A percentile compares a stretch with the other conserved stretches of the same genome.
Evolutionary conservation across 2,329 filamentous ascomycete genomes (phyloP).

Genomic region (Tolypocladium paradoxum): DNA sequence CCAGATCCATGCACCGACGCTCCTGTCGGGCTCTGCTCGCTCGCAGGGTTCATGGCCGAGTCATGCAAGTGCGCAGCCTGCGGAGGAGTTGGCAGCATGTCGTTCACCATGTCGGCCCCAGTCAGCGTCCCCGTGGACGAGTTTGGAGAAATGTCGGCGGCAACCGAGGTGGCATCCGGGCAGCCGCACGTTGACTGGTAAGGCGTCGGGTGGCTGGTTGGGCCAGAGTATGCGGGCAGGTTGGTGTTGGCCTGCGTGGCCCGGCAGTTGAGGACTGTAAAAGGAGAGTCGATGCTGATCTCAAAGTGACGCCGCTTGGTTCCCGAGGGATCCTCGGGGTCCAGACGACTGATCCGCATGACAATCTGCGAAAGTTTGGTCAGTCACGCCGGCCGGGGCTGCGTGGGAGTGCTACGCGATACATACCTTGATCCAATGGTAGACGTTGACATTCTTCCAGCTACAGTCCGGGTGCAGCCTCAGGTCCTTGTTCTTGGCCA

Average conservation of each 20-base stretch:
- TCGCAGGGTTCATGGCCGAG: constrained; percentile 19
- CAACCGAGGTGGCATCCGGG: constrained; percentile 36
- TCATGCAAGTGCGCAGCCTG: constrained; percentile 44
- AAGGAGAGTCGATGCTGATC: constrained; percentile 91
- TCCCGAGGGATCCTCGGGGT: constrained; percentile 60
- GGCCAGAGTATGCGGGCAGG: constrained; percentile 62
- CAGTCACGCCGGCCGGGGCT: background rate
- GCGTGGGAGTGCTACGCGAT: background rate
- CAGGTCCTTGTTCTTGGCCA: constrained; percentile 58
- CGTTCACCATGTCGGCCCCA: constrained; percentile 22
- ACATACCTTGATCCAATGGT: constrained; percentile 87
- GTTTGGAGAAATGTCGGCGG: constrained; percentile 56
- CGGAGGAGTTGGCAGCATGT: constrained; percentile 35
- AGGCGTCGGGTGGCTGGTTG: constrained; percentile 36
- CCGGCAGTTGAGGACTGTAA: constrained; percentile 85
- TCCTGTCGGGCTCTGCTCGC: constrained; percentile 8
- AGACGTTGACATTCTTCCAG: constrained; percentile 87
- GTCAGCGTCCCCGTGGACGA: constrained; percentile 44
- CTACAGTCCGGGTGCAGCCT: constrained; percentile 82
- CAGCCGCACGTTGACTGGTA: constrained; percentile 42
- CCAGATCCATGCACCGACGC: constrained; percentile 3
- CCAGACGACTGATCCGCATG: constrained; percentile 78
- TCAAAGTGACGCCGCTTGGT: constrained; percentile 81
- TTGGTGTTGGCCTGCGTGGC: constrained; percentile 86
- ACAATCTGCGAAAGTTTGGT: constrained; percentile 52